Evolutionary conservation across 2,329 filamentous ascomycete genomes (phyloP).

Genomic region (Trichoderma aggressivum): DNA sequence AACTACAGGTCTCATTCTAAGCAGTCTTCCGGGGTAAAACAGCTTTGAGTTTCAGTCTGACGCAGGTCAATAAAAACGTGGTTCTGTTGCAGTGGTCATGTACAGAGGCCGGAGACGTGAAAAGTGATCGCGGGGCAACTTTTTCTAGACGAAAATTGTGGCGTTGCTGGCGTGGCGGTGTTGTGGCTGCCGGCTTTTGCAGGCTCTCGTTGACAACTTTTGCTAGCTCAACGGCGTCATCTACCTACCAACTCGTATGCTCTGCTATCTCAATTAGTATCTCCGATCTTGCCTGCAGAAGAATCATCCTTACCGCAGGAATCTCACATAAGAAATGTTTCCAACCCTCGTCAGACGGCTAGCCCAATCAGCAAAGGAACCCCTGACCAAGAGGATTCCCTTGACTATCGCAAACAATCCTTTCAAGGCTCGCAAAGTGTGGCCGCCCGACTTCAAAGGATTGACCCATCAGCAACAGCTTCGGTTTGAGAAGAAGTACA

Average conservation of each 20-base stretch:
- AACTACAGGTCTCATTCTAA: no score
- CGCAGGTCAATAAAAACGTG: no score
- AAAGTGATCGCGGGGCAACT: constrained; percentile 35
- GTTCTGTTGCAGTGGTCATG: no score
- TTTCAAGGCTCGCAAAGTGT: constrained; percentile 66
- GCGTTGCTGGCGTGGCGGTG: constrained; percentile 27
- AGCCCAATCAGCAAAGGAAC: constrained; percentile 31
- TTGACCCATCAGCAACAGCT: constrained; percentile 71
- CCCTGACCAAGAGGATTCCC: constrained; percentile 28
- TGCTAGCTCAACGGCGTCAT: constrained; percentile 8
- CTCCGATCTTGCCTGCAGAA: not conserved
- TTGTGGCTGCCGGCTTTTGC: constrained; percentile 26
- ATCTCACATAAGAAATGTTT: constrained; percentile 36
- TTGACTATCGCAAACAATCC: constrained; percentile 49
- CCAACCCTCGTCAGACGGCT: constrained; percentile 35
- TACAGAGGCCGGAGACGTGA: no score
- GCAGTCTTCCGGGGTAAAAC: no score
- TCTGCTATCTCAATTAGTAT: not conserved
- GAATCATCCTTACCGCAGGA: constrained; percentile 9
- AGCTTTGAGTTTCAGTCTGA: no score
- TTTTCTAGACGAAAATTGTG: constrained; percentile 18
- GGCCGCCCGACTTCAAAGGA: constrained; percentile 73
- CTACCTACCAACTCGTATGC: no score
- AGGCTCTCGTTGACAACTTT: constrained; percentile 18
- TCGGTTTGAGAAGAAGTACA: constrained; percentile 74